These are phyloP conservation scores for Debaryomyces tyrocola DNA, from an alignment of 805 yeast species.

Conservation along the genomic window DNA sequence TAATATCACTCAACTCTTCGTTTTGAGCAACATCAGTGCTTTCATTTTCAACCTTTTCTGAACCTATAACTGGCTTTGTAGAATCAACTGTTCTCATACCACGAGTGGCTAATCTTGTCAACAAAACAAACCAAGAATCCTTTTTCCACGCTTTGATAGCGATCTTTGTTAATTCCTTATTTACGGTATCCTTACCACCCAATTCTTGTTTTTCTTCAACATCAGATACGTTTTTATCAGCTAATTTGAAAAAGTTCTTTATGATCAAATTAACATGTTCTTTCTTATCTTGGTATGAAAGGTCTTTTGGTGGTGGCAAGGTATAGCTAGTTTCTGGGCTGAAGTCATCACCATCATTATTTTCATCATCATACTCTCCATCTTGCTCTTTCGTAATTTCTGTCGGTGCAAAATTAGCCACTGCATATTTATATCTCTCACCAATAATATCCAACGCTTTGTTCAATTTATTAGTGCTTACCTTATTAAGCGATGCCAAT, in stretches of 20 bases:
- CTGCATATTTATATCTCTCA: conserved; percentile 56
- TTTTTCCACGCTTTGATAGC: conserved; percentile 54
- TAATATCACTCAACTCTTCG: conserved; percentile 53
- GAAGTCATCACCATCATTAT: conserved; percentile 33
- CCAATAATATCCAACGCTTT: conserved; percentile 70
- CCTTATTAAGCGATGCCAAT: conserved; percentile 59
- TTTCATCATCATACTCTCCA: conserved; percentile 22
- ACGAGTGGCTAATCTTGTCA: conserved; percentile 78
- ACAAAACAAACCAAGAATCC: conserved; percentile 73
- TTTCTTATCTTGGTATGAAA: conserved; percentile 55
- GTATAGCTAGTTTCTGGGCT: conserved; percentile 46
- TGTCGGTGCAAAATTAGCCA: conserved; percentile 4
- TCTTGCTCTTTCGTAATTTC: conserved; percentile 10
- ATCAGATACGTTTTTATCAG: conserved; percentile 26
- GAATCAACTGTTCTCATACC: conserved; percentile 51
- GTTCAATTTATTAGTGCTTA: conserved; percentile 51
- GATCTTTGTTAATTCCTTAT: conserved; percentile 55
- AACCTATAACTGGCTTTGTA: conserved; percentile 1
- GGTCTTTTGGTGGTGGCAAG: conserved; percentile 56
- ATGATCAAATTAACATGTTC: conserved; percentile 57
- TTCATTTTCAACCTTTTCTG: conserved; percentile 14
- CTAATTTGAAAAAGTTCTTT: conserved; percentile 54
- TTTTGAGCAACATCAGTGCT: conserved; percentile 24
- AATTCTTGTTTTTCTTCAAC: conserved; percentile 10
- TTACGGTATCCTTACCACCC: conserved; percentile 18